Evolutionary conservation across 129 eudicot genomes (phyloP).

Genomic region (Chrysanthemum seticuspe): DNA sequence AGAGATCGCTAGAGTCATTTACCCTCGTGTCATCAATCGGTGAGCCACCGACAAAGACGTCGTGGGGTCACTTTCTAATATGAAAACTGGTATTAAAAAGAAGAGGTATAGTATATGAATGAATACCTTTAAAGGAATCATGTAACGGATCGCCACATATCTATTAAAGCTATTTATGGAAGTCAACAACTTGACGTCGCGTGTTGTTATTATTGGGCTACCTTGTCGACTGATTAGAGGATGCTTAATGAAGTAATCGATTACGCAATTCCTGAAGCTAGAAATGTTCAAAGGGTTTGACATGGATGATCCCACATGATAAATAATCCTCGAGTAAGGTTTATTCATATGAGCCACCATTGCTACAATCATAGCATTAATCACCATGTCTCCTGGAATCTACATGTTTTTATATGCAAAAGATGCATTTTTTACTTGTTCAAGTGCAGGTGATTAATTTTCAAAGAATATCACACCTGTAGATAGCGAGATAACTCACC

Average conservation of each 20-base stretch:
- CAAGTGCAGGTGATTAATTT: not conserved
- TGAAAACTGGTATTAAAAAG: too few relatives aligned
- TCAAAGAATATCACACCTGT: not conserved
- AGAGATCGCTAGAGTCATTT: not conserved
- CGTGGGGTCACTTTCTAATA: too few relatives aligned
- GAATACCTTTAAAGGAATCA: not conserved
- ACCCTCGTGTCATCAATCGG: too few relatives aligned
- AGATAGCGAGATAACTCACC: slow-evolving; percentile 12
- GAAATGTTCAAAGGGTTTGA: slow-evolving; percentile 31
- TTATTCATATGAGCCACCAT: slow-evolving; percentile 37
- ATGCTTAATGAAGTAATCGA: slow-evolving; percentile 31
- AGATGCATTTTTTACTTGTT: not conserved
- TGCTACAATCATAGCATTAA: slow-evolving; percentile 40
- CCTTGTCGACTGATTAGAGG: slow-evolving; percentile 32
- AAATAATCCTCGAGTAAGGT: slow-evolving; percentile 30
- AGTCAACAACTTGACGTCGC: slow-evolving; percentile 46
- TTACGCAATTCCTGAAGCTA: not conserved
- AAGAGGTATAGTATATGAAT: not conserved
- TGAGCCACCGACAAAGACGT: too few relatives aligned
- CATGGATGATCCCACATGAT: slow-evolving; percentile 41
- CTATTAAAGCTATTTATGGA: slow-evolving; percentile 64
- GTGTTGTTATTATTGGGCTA: slow-evolving; percentile 46
- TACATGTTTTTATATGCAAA: not conserved
- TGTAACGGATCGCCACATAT: slow-evolving; percentile 39
- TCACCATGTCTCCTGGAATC: slow-evolving; percentile 61